Percentiles rank a stretch among this genome's conserved stretches.
These are phyloP conservation scores for Apiospora malaysiana DNA, from an alignment of 2,329 filamentous ascomycete genomes.

Conservation along the genomic window DNA sequence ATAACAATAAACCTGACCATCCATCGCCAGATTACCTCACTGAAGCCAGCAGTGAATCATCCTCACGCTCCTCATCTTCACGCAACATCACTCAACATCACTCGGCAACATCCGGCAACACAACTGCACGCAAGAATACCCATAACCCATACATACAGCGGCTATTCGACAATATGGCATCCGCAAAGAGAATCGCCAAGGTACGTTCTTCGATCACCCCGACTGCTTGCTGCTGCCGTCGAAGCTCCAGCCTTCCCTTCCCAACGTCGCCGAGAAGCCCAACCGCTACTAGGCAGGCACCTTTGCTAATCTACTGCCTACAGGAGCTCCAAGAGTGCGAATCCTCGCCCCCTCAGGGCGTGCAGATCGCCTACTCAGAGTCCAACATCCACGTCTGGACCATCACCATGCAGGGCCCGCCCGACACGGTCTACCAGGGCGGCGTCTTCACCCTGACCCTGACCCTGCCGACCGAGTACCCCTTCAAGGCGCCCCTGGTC, in stretches of 20 bases:
- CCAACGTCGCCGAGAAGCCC: neutral
- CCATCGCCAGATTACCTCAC: neutral
- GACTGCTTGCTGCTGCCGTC: conserved; percentile 27
- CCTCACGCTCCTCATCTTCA: neutral
- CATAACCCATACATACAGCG: neutral
- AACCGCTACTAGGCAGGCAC: neutral
- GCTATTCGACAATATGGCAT: conserved; percentile 33
- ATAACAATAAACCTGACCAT: neutral
- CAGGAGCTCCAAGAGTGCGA: conserved; percentile 62
- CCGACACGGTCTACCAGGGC: conserved; percentile 58
- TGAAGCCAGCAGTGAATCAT: neutral
- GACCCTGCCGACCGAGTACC: conserved; percentile 79
- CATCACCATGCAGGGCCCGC: conserved; percentile 53
- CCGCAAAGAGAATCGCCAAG: conserved; percentile 41
- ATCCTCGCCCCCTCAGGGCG: conserved; percentile 52
- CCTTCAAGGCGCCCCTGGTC: conserved; percentile 84
- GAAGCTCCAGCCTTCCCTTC: conserved; percentile 33
- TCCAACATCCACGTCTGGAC: conserved; percentile 60
- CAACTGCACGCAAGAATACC: neutral
- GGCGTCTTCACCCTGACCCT: conserved; percentile 78
- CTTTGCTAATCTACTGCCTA: conserved; percentile 18
- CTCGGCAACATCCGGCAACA: neutral
- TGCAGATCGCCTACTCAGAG: conserved; percentile 51
- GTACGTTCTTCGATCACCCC: conserved; percentile 27
- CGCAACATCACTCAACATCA: neutral